Evolutionary conservation across 169 alveolate species (phyloP).

Genomic region (Plasmodium adleri): DNA sequence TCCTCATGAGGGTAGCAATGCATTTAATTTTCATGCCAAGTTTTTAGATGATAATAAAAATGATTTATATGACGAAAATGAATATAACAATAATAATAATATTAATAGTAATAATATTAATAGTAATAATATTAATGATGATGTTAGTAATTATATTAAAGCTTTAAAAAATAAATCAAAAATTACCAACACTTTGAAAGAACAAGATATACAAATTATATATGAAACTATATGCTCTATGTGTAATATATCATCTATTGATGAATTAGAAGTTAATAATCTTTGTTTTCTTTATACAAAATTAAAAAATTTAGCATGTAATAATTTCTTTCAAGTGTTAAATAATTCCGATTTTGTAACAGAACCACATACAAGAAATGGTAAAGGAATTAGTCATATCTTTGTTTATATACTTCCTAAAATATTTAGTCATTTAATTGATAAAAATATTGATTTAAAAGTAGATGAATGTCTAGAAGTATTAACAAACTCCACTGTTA

Average conservation of each 20-base stretch:
- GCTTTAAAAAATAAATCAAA: slow-evolving; percentile 41
- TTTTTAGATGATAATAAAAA: slow-evolving; percentile 27
- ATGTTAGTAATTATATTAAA: slow-evolving; percentile 27
- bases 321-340: slow-evolving; percentile 46
- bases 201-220: slow-evolving; percentile 22
- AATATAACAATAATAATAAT: neutral
- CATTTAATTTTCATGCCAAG: slow-evolving; percentile 51
- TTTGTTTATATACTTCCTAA: slow-evolving; percentile 48
- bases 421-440: slow-evolving; percentile 28
- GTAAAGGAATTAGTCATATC: slow-evolving; percentile 62
- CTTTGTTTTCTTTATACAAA: slow-evolving; percentile 37
- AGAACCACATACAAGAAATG: slow-evolving; percentile 65
- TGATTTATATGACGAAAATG: slow-evolving; percentile 30
- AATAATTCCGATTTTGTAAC: slow-evolving; percentile 41
- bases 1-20: slow-evolving; percentile 24
- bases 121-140: neutral
- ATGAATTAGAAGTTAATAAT: slow-evolving; percentile 30
- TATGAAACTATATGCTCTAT: slow-evolving; percentile 49
- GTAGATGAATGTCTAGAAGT: slow-evolving; percentile 14
- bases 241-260: slow-evolving; percentile 48
- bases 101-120: neutral
- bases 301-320: slow-evolving; percentile 62
- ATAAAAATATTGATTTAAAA: slow-evolving; percentile 24
- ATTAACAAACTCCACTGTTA: slow-evolving; percentile 30
- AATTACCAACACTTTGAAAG: slow-evolving; percentile 16